These are phyloP conservation scores for Magnolia changhungtana DNA, from an alignment of 164 flowering plant species.

Conservation along the genomic window DNA sequence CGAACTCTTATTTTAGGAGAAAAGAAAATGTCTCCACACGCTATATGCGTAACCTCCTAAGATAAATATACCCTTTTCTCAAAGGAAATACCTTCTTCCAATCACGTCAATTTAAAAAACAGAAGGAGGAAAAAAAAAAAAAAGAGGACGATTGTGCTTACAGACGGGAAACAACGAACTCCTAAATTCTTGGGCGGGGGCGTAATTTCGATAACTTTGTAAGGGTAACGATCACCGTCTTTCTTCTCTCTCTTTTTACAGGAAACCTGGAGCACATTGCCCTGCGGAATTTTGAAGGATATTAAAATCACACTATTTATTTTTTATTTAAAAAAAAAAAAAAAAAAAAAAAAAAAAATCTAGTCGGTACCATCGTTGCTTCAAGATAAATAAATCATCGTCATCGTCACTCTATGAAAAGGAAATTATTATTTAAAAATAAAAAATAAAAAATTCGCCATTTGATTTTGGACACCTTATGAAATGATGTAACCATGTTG, in stretches of 20 bases:
- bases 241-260: slow-evolving; percentile 61
- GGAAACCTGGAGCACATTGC: slow-evolving; percentile 26
- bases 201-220: slow-evolving; percentile 79
- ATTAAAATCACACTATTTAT: background rate
- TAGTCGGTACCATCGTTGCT: no score
- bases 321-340: background rate
- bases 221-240: slow-evolving; percentile 48
- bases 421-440: background rate
- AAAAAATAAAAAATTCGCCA: background rate
- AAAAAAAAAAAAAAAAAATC: background rate
- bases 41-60: background rate
- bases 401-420: background rate
- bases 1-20: background rate
- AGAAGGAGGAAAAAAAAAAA: background rate
- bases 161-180: slow-evolving; percentile 78
- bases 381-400: no score
- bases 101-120: background rate
- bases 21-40: background rate
- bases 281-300: background rate
- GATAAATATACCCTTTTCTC: no score
- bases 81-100: background rate
- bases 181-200: slow-evolving; percentile 91
- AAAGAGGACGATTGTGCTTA: slow-evolving; percentile 16
- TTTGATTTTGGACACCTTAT: background rate
- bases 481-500: slow-evolving; percentile 1